Conservation (phyloP, 1,284 basidiomycete genomes). For the Flammula alnicola region DNA sequence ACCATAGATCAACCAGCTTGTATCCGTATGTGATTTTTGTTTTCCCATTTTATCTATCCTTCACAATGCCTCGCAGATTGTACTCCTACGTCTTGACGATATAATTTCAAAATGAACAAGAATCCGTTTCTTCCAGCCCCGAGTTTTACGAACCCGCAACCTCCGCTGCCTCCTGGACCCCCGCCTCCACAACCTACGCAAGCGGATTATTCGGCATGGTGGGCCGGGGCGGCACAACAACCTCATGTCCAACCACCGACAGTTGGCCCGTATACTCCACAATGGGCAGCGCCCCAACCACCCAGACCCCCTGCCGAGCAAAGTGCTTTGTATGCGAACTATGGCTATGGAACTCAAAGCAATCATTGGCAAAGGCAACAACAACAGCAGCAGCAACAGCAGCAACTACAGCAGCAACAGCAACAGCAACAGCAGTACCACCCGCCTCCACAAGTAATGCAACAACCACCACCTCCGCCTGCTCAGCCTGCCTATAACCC, state of each 20-base stretch:
- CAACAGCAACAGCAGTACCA: conserved; percentile 48
- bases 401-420: conserved; percentile 46
- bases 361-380: conserved; percentile 67
- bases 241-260: conserved; percentile 43
- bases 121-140: conserved; percentile 77
- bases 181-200: conserved; percentile 71
- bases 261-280: conserved; percentile 59
- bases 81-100: conserved; percentile 11
- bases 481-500: conserved; percentile 72
- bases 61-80: conserved; percentile 1
- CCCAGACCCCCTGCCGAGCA: conserved; percentile 71
- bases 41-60: conserved; percentile 2
- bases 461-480: conserved; percentile 52
- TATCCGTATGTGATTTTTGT: neutral
- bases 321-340: conserved; percentile 81
- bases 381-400: conserved; percentile 58
- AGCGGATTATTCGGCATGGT: conserved; percentile 77
- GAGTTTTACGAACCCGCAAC: conserved; percentile 69
- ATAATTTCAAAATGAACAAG: conserved; percentile 60
- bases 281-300: conserved; percentile 66
- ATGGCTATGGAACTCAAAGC: conserved; percentile 75
- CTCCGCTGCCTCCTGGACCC: conserved; percentile 78
- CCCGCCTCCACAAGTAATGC: conserved; percentile 51
- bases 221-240: conserved; percentile 59
- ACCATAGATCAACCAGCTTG: conserved; percentile 1